Conservation (phyloP, 1,139 yeast species). For the Hansenula sp. region DNA sequence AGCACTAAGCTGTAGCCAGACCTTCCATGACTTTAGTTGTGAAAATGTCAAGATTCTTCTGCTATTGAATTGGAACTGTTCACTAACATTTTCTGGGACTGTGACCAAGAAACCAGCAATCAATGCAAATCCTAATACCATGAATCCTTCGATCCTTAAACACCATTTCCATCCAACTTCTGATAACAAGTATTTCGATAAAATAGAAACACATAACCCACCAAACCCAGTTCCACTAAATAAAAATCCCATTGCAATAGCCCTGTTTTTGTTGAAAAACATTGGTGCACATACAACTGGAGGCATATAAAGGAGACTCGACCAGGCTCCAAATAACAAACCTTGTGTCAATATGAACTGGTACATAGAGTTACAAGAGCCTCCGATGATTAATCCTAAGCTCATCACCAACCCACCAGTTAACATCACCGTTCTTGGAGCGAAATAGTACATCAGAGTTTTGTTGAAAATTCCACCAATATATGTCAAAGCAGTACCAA, state of each 20-base stretch:
- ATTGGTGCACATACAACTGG: conserved; percentile 41
- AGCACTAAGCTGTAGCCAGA: conserved; percentile 29
- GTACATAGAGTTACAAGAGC: conserved; percentile 23
- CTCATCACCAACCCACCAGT: conserved; percentile 28
- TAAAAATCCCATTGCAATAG: conserved; percentile 38
- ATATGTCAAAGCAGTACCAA: conserved; percentile 30
- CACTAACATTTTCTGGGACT: not conserved
- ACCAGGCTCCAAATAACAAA: conserved; percentile 34
- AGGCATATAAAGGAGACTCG: conserved; percentile 35
- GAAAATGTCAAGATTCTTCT: conserved; percentile 15
- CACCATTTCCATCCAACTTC: conserved; percentile 38
- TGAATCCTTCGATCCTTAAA: conserved; percentile 32
- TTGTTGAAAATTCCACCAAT: conserved; percentile 28
- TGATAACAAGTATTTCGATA: conserved; percentile 29
- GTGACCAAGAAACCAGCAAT: conserved; percentile 24
- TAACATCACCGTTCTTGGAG: conserved; percentile 26
- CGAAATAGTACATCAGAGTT: conserved; percentile 17
- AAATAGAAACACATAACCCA: conserved; percentile 35
- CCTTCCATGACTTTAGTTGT: conserved; percentile 22
- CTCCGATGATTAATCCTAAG: conserved; percentile 27
- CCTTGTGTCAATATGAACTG: conserved; percentile 39
- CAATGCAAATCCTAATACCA: conserved; percentile 21
- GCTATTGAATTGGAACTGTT: conserved; percentile 1
- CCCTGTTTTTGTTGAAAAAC: conserved; percentile 34
- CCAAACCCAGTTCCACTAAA: conserved; percentile 43